These are phyloP conservation scores for Selaginella moellendorffii DNA, from an alignment of 75 land plant species.

Conservation along the genomic window DNA sequence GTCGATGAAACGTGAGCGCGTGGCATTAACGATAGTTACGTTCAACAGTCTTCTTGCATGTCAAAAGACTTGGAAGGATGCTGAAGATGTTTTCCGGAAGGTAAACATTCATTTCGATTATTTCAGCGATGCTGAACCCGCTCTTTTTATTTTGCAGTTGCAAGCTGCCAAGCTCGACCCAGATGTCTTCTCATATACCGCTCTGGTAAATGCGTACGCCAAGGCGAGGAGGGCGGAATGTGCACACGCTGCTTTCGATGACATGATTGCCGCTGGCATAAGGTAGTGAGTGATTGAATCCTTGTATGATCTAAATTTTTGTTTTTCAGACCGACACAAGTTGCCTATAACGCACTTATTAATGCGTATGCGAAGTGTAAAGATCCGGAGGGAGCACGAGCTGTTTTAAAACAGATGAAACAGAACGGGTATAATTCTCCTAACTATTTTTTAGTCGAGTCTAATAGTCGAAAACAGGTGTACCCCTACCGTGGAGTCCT, in stretches of 20 bases:
- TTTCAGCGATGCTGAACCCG: too few species aligned
- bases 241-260: slow-evolving; percentile 74
- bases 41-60: slow-evolving; percentile 82
- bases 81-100: slow-evolving; percentile 72
- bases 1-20: slow-evolving; percentile 53
- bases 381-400: slow-evolving; percentile 68
- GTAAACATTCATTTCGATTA: too few species aligned
- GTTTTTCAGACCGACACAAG: slow-evolving; percentile 64
- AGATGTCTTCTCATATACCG: slow-evolving; percentile 82
- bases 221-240: slow-evolving; percentile 74
- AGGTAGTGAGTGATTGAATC: slow-evolving; percentile 27
- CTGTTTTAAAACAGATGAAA: slow-evolving; percentile 74
- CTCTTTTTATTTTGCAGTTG: slow-evolving; percentile 71
- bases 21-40: slow-evolving; percentile 54
- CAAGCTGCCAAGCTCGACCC: slow-evolving; percentile 70
- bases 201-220: slow-evolving; percentile 74
- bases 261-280: slow-evolving; percentile 84
- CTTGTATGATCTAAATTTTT: not conserved
- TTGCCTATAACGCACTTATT: slow-evolving; percentile 71
- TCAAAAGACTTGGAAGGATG: slow-evolving; percentile 61
- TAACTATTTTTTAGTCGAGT: not conserved
- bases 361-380: slow-evolving; percentile 92
- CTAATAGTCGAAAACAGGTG: slow-evolving; percentile 31
- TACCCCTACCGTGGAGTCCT: slow-evolving; percentile 62
- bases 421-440: slow-evolving; percentile 52